A percentile compares a stretch with the other conserved stretches of the same genome.
Evolutionary conservation across 192 early-diverging fungal species (phyloP).

Genomic region (Coemansia sp.): DNA sequence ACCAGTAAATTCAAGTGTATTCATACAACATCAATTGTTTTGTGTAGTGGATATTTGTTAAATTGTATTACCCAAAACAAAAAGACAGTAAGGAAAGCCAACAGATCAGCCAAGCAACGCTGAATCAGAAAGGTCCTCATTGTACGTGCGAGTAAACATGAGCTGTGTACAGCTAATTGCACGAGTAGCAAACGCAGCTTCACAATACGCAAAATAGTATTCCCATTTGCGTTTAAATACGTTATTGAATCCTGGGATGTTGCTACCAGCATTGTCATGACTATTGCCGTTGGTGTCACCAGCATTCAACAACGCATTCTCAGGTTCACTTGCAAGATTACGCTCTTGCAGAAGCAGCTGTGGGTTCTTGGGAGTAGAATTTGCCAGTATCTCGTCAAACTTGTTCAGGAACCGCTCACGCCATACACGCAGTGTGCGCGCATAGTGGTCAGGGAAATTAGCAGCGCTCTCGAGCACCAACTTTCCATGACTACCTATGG

Average conservation of each 20-base stretch:
- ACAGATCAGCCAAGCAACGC: neutral
- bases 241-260: slow-evolving; percentile 41
- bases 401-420: slow-evolving; percentile 59
- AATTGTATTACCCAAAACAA: neutral
- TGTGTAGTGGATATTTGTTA: neutral
- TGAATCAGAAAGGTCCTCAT: slow-evolving; percentile 2
- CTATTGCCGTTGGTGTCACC: neutral
- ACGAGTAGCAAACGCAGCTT: slow-evolving; percentile 63
- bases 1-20: neutral
- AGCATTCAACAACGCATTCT: neutral
- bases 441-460: slow-evolving; percentile 71
- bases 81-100: neutral
- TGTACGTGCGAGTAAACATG: slow-evolving; percentile 43
- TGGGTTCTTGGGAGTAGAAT: slow-evolving; percentile 17
- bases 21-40: neutral
- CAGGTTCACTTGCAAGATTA: neutral
- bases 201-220: slow-evolving; percentile 76
- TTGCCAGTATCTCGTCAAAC: slow-evolving; percentile 51
- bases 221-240: slow-evolving; percentile 68
- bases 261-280: neutral
- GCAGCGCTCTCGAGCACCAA: slow-evolving; percentile 59
- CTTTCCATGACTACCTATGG: slow-evolving; percentile 53
- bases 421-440: slow-evolving; percentile 66
- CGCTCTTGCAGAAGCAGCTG: slow-evolving; percentile 27
- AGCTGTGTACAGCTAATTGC: slow-evolving; percentile 57